These are phyloP conservation scores for Chrysopogon serrulatus DNA, from an alignment of 176 grass and related monocot genomes.

Conservation along the genomic window DNA sequence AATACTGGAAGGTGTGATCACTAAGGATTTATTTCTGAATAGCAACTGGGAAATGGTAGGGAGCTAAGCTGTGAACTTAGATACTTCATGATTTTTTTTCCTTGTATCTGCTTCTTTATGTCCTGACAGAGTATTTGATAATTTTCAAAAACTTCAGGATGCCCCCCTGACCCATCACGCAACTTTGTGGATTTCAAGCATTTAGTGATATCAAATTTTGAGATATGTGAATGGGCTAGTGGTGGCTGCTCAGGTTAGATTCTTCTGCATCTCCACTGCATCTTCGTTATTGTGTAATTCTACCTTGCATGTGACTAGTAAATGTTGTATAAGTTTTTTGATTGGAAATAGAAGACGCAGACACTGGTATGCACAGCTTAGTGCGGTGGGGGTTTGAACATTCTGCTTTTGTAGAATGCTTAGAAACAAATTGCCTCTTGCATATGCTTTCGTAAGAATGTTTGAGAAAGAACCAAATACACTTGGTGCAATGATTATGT, in stretches of 20 bases:
- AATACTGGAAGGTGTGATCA: slow-evolving; percentile 65
- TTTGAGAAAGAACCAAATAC: too few relatives aligned
- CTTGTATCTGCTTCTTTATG: neutral
- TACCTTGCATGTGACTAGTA: neutral
- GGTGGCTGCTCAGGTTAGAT: slow-evolving; percentile 68
- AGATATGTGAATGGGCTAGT: slow-evolving; percentile 90
- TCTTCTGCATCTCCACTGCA: neutral
- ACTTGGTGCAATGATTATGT: too few relatives aligned
- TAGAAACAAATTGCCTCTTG: neutral
- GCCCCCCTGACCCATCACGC: slow-evolving; percentile 66
- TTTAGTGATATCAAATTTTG: slow-evolving; percentile 71
- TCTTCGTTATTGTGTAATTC: neutral
- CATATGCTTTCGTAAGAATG: too few relatives aligned
- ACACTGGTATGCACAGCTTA: neutral
- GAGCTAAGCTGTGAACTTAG: neutral
- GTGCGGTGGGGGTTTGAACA: neutral
- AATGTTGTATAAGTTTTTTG: neutral
- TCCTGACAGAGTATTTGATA: too few relatives aligned
- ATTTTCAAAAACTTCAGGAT: slow-evolving; percentile 55
- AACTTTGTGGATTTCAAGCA: slow-evolving; percentile 77
- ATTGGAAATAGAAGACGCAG: neutral
- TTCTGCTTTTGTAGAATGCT: neutral
- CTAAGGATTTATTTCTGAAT: slow-evolving; percentile 80
- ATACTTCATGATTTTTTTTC: neutral
- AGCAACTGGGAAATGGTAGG: slow-evolving; percentile 74